Base-by-base conservation (phyloP, 768 basidiomycete species). In the Hygrophoropsis aurantiaca region DNA sequence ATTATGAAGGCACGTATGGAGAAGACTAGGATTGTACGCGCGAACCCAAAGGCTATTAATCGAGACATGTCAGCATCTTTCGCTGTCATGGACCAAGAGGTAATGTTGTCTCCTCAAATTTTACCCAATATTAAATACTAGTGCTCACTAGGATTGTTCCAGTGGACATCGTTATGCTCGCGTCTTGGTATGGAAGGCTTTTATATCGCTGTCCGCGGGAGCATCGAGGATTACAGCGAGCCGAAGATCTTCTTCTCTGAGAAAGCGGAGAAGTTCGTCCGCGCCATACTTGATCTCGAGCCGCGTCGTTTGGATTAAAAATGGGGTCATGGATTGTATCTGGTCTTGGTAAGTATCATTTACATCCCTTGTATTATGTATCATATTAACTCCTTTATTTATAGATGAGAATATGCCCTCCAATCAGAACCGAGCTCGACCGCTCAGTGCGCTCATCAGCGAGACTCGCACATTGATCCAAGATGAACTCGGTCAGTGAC, bases 241-340 rank as follows among this genome's bases (percentile, higher is more conserved):
- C 41, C 41, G 21, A 42, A 42, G 41, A 18, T 42, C 27, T 42
- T 42, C 26, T 42, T 42, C 18, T 42, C 21, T 7, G 41, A 42
- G 26, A 42, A 42, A 42, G 41, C 41, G 9, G 25, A 42, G 26
- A 23, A 42, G 26, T 42, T 42, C 10, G 5, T 7, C 6, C 13
- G 5, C 11, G 16, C 21, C 19, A 26, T 42, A n/a, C 42, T 42
- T 16, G 26, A 30, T 27, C 27, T 10, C 11, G 42, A 42, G 18
- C 42, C 42, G 20, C 30, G 15, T 21, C 42, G 24, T 30, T 42
- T n/a, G n/a, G n/a, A n/a, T n/a, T n/a, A 30, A 42, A 42, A 10
- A 21, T 42, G 24, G 42, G 19, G 30, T 21, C 42, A 24, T 42
- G 19, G 20, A 27, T 42, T 25, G 18, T 42, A 0, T 25, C 15